Evolutionary conservation across 164 flowering plant species (phyloP).

Genomic region (Umbilicus rupestris): DNA sequence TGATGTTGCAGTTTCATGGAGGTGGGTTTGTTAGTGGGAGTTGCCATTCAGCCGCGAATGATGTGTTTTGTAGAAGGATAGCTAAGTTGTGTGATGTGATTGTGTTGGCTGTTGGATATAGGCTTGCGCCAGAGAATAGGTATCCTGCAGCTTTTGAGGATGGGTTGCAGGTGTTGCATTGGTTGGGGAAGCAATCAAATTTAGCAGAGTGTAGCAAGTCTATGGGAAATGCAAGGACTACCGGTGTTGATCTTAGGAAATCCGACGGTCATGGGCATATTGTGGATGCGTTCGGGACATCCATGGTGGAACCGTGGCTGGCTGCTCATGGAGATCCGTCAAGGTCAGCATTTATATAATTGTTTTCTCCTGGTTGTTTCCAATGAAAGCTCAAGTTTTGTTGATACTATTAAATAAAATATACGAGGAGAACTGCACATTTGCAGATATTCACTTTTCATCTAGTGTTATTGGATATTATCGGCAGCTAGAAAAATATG

Average conservation of each 20-base stretch:
- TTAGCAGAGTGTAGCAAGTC: constrained; percentile 41
- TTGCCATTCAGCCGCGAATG: constrained; percentile 36
- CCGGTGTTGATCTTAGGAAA: constrained; percentile 38
- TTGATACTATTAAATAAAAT: too few relatives aligned
- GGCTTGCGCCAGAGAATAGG: constrained; percentile 41
- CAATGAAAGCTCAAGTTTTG: too few relatives aligned
- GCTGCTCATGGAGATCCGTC: constrained; percentile 98
- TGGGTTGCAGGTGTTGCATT: constrained; percentile 36
- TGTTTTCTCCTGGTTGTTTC: too few relatives aligned
- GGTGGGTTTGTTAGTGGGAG: constrained; percentile 51
- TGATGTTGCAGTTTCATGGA: constrained; percentile 44
- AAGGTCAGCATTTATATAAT: constrained; percentile 62
- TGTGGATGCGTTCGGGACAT: constrained; percentile 77
- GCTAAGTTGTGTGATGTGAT: too few relatives aligned
- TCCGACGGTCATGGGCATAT: constrained; percentile 47
- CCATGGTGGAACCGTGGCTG: constrained; percentile 97
- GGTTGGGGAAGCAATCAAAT: constrained; percentile 45
- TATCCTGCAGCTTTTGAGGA: constrained; percentile 46
- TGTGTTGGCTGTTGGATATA: constrained; percentile 35
- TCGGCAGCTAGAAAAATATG: too few relatives aligned
- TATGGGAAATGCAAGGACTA: constrained; percentile 28
- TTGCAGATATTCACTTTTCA: too few relatives aligned
- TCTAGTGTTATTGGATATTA: too few relatives aligned
- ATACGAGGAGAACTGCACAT: too few relatives aligned
- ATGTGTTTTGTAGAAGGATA: constrained; percentile 34